These are phyloP conservation scores for Galerina marginata DNA, from an alignment of 768 basidiomycete genomes.

Conservation along the genomic window DNA sequence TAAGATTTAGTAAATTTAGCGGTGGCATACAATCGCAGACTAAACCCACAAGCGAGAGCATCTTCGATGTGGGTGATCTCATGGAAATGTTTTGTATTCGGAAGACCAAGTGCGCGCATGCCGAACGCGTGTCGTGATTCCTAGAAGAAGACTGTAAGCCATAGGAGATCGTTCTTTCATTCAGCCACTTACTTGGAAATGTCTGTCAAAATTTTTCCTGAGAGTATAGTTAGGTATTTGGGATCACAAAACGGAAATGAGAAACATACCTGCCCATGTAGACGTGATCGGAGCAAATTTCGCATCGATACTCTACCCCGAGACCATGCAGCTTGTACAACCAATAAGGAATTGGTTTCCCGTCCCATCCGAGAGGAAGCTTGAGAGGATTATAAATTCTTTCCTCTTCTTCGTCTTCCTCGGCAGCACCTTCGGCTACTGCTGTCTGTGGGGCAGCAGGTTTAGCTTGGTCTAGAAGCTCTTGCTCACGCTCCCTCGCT, in stretches of 20 bases:
- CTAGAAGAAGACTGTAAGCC: conserved; percentile 36
- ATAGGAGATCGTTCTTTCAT: too few species aligned
- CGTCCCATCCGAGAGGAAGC: conserved; percentile 96
- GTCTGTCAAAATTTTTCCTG: conserved; percentile 93
- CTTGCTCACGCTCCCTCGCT: conserved; percentile 96
- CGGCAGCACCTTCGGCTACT: conserved; percentile 49
- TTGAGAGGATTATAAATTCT: conserved; percentile 98
- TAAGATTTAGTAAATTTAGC: neutral
- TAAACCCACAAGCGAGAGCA: conserved; percentile 83
- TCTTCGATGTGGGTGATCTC: conserved; percentile 98
- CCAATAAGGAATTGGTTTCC: conserved; percentile 99
- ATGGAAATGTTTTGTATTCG: conserved; percentile 99
- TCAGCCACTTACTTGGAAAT: conserved; percentile 74
- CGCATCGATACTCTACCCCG: conserved; percentile 97
- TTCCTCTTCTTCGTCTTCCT: conserved; percentile 90
- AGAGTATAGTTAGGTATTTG: conserved; percentile 12
- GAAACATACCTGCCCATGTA: conserved; percentile 88
- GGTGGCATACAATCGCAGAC: neutral
- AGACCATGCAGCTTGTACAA: conserved; percentile 96
- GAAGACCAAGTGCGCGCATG: conserved; percentile 95
- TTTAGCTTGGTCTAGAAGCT: conserved; percentile 74
- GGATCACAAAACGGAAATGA: conserved; percentile 3
- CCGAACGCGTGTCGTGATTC: conserved; percentile 98
- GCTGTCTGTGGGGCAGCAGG: conserved; percentile 53
- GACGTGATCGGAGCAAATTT: conserved; percentile 95